A percentile compares a stretch with the other conserved stretches of the same genome.
Evolutionary conservation across 2,329 filamentous ascomycete species (phyloP).

Genomic region (Colletotrichum nymphaeae): DNA sequence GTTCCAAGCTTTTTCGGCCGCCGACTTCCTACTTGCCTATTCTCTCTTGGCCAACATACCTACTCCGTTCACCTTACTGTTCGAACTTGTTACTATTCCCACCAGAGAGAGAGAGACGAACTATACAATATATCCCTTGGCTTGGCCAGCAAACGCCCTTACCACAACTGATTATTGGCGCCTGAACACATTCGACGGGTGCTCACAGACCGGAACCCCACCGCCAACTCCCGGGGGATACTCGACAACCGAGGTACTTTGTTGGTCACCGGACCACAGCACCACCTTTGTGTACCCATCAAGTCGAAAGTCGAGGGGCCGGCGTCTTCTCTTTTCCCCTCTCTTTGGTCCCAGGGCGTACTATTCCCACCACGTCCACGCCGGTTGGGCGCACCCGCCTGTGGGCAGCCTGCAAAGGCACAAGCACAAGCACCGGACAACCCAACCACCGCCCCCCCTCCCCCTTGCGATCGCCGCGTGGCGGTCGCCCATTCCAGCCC

Average conservation of each 20-base stretch:
- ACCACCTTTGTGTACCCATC: constrained; percentile 10
- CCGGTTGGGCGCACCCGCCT: neutral
- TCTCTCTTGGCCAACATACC: neutral
- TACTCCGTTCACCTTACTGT: neutral
- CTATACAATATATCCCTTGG: neutral
- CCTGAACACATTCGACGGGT: constrained; percentile 22
- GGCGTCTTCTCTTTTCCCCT: neutral
- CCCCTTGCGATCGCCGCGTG: constrained; percentile 9
- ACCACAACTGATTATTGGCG: constrained; percentile 22
- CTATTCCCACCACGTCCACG: constrained; percentile 7
- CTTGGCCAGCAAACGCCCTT: neutral
- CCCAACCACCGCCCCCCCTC: neutral
- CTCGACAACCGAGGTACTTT: constrained; percentile 23
- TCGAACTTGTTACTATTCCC: neutral
- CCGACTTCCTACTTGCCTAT: neutral
- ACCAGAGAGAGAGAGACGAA: neutral
- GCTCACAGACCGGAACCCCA: constrained; percentile 30
- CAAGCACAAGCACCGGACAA: constrained; percentile 2
- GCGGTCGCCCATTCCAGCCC: constrained; percentile 24
- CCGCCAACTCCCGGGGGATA: constrained; percentile 2
- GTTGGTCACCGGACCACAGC: neutral
- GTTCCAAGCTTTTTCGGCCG: no score
- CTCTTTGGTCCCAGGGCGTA: neutral
- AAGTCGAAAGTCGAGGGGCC: constrained; percentile 11
- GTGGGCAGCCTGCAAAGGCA: neutral